phyloP scores from a whole-genome alignment of 2,329 filamentous ascomycete genomes.

The Fusarium citri region DNA sequence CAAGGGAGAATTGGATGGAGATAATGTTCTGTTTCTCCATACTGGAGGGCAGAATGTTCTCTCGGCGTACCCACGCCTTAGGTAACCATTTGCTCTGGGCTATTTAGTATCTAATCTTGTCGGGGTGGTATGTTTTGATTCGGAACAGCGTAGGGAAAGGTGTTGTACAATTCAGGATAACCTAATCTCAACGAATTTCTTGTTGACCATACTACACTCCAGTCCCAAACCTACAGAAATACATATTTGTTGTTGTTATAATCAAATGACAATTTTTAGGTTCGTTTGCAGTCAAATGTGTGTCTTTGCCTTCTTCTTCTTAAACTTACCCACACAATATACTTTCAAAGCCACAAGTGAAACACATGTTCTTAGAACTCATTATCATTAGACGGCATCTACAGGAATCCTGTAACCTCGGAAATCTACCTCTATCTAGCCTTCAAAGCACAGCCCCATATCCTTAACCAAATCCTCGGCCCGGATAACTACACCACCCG shows the following conservation, averaged over 20 bases:
- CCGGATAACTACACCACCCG: slow-evolving; percentile 63
- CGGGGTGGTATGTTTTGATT: not conserved
- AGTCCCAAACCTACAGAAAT: not conserved
- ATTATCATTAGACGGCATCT: not conserved
- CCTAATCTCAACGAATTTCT: not conserved
- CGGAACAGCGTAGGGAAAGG: not conserved
- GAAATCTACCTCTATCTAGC: not conserved
- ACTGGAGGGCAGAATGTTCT: slow-evolving; percentile 29
- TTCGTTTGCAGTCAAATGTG: not conserved
- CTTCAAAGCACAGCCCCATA: slow-evolving; percentile 43
- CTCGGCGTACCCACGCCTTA: slow-evolving; percentile 11
- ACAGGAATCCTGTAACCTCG: not conserved
- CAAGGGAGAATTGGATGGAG: not conserved
- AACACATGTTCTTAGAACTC: not conserved
- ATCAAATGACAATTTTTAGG: not conserved
- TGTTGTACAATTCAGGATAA: not conserved
- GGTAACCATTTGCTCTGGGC: not conserved
- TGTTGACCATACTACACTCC: not conserved
- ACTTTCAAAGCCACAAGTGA: not conserved
- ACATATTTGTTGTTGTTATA: not conserved
- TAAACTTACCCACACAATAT: not conserved
- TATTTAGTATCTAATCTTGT: not conserved
- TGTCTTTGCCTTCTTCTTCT: not conserved
- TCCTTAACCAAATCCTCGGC: slow-evolving; percentile 61
- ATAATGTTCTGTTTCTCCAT: slow-evolving; percentile 25